These are phyloP conservation scores for Fusarium guadeloupense DNA, from an alignment of 2,329 filamentous ascomycete genomes.

Conservation along the genomic window DNA sequence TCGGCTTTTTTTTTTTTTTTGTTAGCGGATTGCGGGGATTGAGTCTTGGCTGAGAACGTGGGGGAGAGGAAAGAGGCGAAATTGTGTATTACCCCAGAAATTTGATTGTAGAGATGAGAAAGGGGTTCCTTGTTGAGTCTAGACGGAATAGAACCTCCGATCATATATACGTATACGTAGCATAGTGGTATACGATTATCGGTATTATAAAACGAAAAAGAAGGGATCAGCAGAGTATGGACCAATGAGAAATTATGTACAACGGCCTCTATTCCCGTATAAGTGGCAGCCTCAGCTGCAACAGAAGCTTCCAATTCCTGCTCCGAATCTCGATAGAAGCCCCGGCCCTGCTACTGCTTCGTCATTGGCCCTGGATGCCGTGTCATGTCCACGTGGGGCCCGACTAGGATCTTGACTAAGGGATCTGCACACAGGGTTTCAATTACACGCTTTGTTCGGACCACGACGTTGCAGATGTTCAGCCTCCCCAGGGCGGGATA, in stretches of 20 bases:
- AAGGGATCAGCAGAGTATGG: neutral
- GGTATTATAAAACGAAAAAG: neutral
- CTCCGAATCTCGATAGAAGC: constrained; percentile 14
- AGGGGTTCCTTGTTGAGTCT: neutral
- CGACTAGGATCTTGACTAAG: constrained; percentile 4
- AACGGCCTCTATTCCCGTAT: neutral
- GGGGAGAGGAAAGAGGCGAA: neutral
- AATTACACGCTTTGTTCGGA: constrained; percentile 2
- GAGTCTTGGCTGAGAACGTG: too few species aligned
- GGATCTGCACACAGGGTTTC: constrained; percentile 26
- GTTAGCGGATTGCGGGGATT: constrained; percentile 3
- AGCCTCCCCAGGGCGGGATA: neutral
- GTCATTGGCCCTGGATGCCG: constrained; percentile 6
- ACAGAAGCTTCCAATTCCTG: constrained; percentile 8
- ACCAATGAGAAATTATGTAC: neutral
- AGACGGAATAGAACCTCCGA: constrained; percentile 2
- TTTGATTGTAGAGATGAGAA: neutral
- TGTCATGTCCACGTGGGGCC: constrained; percentile 14
- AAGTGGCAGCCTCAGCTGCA: constrained; percentile 11
- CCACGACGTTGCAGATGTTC: neutral
- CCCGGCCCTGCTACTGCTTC: neutral
- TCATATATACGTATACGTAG: too few species aligned
- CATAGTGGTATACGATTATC: neutral
- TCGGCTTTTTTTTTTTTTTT: neutral
- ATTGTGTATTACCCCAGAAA: neutral